Conservation (phyloP, 345 rosid species). For the Syzygium grande region DNA sequence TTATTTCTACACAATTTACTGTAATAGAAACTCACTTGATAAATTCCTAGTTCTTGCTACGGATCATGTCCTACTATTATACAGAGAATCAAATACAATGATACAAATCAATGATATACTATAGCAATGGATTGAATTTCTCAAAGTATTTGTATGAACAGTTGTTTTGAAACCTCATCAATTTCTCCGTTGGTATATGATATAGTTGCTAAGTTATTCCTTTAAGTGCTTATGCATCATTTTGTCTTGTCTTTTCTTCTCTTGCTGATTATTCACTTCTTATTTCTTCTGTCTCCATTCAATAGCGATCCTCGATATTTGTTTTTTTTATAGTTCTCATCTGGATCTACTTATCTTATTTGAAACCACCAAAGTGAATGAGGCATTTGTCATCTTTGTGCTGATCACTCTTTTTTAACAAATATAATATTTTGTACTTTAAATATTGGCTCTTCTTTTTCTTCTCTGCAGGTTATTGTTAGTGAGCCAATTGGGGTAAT, state of each 20-base stretch:
- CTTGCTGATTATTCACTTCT: neutral
- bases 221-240: neutral
- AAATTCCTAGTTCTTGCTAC: neutral
- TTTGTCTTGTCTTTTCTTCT: neutral
- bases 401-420: neutral
- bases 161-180: neutral
- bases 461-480: conserved; percentile 44
- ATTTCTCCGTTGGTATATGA: neutral
- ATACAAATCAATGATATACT: neutral
- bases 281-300: neutral
- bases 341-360: neutral
- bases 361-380: neutral
- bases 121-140: neutral
- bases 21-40: neutral
- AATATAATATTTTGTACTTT: neutral
- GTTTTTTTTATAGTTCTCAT: neutral
- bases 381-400: neutral
- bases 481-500: conserved; percentile 67
- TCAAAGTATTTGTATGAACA: neutral
- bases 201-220: neutral
- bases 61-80: neutral
- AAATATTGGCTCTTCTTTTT: neutral
- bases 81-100: neutral
- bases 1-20: neutral
- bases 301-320: neutral